Evolutionary conservation across 805 yeast genomes (phyloP).

Genomic region (Yamadazyma olivae): DNA sequence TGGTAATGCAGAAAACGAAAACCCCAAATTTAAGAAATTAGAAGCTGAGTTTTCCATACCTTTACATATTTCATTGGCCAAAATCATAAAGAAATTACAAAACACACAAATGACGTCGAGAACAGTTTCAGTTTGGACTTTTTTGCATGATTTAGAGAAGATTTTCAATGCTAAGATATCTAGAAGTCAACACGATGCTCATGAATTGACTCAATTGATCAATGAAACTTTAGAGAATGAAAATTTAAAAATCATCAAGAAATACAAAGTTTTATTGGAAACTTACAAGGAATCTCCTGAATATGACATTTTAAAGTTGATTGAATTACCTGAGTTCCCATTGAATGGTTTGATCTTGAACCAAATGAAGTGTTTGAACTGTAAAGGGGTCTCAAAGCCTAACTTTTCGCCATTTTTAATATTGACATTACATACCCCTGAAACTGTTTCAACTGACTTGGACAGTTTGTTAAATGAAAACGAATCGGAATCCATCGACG

Average conservation of each 20-base stretch:
- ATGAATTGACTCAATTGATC: conserved; percentile 80
- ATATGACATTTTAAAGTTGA: conserved; percentile 14
- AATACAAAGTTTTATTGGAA: conserved; percentile 15
- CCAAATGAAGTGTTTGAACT: conserved; percentile 66
- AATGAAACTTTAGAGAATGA: conserved; percentile 78
- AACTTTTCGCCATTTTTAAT: conserved; percentile 62
- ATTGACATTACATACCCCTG: conserved; percentile 75
- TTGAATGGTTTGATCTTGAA: conserved; percentile 66
- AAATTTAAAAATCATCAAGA: conserved; percentile 40
- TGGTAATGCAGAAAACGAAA: conserved; percentile 5
- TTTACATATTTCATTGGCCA: conserved; percentile 56
- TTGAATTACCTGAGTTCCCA: conserved; percentile 63
- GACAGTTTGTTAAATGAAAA: conserved; percentile 53
- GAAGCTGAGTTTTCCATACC: conserved; percentile 37
- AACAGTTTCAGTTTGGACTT: conserved; percentile 73
- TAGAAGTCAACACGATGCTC: conserved; percentile 87
- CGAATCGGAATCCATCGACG: conserved; percentile 68
- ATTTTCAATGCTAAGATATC: conserved; percentile 74
- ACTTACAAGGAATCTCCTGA: not conserved
- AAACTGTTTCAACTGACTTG: conserved; percentile 41
- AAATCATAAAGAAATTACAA: conserved; percentile 54
- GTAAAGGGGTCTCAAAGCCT: conserved; percentile 60
- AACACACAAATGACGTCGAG: conserved; percentile 53
- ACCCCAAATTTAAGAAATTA: conserved; percentile 18
- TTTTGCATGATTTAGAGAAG: conserved; percentile 67